Conservation (phyloP, 257 asterid genomes). For the Solanum etuberosum region DNA sequence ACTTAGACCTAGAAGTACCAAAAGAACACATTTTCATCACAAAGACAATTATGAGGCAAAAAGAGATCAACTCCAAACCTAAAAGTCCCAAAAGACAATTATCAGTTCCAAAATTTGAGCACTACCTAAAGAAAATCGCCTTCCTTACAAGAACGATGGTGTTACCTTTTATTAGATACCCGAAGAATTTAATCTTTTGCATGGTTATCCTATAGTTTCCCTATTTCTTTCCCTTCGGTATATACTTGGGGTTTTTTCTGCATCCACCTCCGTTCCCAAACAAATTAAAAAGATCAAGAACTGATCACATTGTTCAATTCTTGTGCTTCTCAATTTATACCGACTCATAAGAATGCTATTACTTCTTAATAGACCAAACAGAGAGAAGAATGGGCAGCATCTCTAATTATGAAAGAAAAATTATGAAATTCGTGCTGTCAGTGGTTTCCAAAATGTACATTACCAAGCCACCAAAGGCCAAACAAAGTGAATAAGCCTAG, state of each 20-base stretch:
- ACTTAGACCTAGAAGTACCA: not conserved
- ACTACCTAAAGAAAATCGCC: not conserved
- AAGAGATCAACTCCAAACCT: not conserved
- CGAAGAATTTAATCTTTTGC: too few relatives aligned
- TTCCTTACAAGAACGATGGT: not conserved
- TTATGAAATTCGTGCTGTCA: not conserved
- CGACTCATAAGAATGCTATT: not conserved
- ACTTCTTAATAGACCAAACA: not conserved
- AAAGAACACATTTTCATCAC: not conserved
- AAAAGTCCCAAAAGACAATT: not conserved
- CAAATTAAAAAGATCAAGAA: not conserved
- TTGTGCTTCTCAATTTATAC: not conserved
- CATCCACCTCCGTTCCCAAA: not conserved
- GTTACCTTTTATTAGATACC: not conserved
- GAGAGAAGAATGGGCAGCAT: not conserved
- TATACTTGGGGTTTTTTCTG: not conserved
- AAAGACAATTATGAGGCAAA: not conserved
- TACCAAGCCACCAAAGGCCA: constrained; percentile 88
- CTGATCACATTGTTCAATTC: not conserved
- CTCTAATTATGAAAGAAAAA: not conserved
- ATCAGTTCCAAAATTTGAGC: not conserved
- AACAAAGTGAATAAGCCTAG: constrained; percentile 55
- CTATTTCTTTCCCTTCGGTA: too few relatives aligned
- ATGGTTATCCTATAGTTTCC: too few relatives aligned
- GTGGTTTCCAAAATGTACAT: constrained; percentile 7